A percentile compares a stretch with the other conserved stretches of the same genome.
These are phyloP conservation scores for Cordyceps cateniannulata DNA, from an alignment of 2,329 filamentous ascomycete genomes.

Conservation along the genomic window DNA sequence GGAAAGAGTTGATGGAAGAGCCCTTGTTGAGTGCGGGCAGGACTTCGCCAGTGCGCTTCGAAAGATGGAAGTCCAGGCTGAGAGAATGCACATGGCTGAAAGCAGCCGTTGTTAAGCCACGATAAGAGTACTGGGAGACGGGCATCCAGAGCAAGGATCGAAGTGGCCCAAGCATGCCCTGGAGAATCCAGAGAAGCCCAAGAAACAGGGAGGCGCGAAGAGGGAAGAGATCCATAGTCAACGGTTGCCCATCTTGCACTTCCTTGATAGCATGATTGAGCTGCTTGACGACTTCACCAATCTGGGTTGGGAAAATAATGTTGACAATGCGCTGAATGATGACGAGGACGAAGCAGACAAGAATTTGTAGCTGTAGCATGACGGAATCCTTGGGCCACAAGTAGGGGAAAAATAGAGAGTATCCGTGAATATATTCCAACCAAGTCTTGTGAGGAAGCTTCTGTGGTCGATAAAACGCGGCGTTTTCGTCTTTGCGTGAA, in stretches of 20 bases:
- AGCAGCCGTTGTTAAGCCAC: too few species aligned
- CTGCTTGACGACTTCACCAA: slow-evolving; percentile 71
- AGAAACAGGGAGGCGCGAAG: slow-evolving; percentile 27
- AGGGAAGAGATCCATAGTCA: slow-evolving; percentile 29
- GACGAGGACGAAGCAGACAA: slow-evolving; percentile 77
- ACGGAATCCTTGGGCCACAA: too few species aligned
- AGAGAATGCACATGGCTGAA: slow-evolving; percentile 97
- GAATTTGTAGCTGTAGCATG: slow-evolving; percentile 68
- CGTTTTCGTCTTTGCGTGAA: slow-evolving; percentile 50
- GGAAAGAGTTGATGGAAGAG: too few species aligned
- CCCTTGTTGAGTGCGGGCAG: slow-evolving; percentile 89
- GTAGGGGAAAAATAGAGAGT: too few species aligned
- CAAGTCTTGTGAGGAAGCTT: slow-evolving; percentile 76
- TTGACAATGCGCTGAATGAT: slow-evolving; percentile 79
- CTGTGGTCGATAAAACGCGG: slow-evolving; percentile 83
- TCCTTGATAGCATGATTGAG: slow-evolving; percentile 50
- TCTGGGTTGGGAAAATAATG: slow-evolving; percentile 74
- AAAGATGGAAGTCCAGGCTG: slow-evolving; percentile 92
- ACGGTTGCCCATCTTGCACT: slow-evolving; percentile 33
- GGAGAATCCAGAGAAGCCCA: too few species aligned
- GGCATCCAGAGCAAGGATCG: too few species aligned
- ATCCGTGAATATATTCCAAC: too few species aligned
- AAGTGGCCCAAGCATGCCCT: too few species aligned
- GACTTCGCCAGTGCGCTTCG: slow-evolving; percentile 94
- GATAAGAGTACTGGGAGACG: too few species aligned